Percentiles rank a stretch among this genome's conserved stretches.
Conservation (phyloP, 108 stramenopile genomes). For the Stephanodiscus triporus region DNA sequence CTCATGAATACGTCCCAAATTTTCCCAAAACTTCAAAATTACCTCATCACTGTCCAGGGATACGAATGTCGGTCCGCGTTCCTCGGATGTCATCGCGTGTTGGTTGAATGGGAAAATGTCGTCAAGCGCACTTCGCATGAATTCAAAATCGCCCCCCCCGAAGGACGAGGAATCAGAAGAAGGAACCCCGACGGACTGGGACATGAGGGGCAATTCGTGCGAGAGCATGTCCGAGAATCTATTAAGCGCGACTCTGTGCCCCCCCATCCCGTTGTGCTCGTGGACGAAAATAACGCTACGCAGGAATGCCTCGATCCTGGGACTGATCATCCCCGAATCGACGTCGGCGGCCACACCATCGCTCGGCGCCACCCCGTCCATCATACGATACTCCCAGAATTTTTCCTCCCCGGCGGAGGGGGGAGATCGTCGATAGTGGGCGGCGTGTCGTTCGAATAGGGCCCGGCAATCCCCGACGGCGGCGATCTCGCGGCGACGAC, state of each 20-base stretch:
- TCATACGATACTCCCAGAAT: slow-evolving; percentile 11
- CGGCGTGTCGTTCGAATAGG: slow-evolving; percentile 17
- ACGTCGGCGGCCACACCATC: too few species aligned
- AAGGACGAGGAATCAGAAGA: too few species aligned
- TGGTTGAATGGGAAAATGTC: neutral
- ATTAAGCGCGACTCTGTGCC: slow-evolving; percentile 38
- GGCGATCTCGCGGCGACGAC: too few species aligned
- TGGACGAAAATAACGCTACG: slow-evolving; percentile 33
- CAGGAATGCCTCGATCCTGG: slow-evolving; percentile 31
- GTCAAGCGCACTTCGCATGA: neutral
- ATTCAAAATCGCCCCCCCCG: neutral
- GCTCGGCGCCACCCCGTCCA: too few species aligned
- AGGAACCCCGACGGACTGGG: neutral
- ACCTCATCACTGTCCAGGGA: slow-evolving; percentile 15
- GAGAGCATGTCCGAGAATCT: slow-evolving; percentile 41
- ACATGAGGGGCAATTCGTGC: slow-evolving; percentile 26
- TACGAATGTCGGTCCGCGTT: slow-evolving; percentile 12
- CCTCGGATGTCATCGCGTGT: neutral
- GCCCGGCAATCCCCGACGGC: slow-evolving; percentile 6
- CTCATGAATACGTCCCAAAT: slow-evolving; percentile 3
- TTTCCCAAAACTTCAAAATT: slow-evolving; percentile 23
- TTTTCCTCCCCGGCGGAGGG: neutral
- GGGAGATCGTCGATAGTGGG: slow-evolving; percentile 18
- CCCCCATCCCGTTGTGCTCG: slow-evolving; percentile 21
- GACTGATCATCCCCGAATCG: slow-evolving; percentile 11